phyloP scores from a whole-genome alignment of 2,329 filamentous ascomycete species.

The Trichoderma citrinoviride region DNA sequence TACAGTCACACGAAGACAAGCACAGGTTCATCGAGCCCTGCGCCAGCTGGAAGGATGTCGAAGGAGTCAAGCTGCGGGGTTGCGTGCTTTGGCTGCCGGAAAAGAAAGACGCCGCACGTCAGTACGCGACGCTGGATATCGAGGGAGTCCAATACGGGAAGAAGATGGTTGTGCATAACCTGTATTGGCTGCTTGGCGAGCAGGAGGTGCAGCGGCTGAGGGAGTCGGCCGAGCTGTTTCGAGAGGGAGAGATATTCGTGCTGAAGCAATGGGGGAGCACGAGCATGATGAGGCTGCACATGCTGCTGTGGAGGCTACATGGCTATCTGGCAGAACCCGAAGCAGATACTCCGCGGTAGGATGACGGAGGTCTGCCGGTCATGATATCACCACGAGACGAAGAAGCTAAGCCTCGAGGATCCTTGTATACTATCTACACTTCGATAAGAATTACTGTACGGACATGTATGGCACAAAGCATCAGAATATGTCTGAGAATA shows the following conservation, averaged over 20 bases:
- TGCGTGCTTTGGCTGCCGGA: slow-evolving; percentile 45
- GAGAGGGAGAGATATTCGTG: slow-evolving; percentile 42
- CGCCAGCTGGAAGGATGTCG: slow-evolving; percentile 45
- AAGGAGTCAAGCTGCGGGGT: slow-evolving; percentile 40
- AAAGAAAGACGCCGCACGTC: slow-evolving; percentile 28
- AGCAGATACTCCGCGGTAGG: neutral
- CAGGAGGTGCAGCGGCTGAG: slow-evolving; percentile 43
- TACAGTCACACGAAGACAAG: slow-evolving; percentile 28
- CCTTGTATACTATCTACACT: neutral
- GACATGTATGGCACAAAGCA: too few relatives aligned
- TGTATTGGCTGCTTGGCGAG: slow-evolving; percentile 50
- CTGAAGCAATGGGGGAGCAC: slow-evolving; percentile 39
- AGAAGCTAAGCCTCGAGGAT: neutral
- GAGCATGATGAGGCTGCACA: slow-evolving; percentile 45
- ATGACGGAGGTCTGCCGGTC: neutral
- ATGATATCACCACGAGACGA: neutral
- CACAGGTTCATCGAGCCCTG: slow-evolving; percentile 43
- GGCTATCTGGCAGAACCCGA: slow-evolving; percentile 45
- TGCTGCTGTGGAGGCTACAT: slow-evolving; percentile 57
- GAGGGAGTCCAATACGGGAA: slow-evolving; percentile 33
- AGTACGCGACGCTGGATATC: slow-evolving; percentile 48
- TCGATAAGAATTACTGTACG: neutral
- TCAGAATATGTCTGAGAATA: neutral
- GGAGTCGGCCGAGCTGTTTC: slow-evolving; percentile 35
- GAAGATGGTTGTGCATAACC: slow-evolving; percentile 52